These are phyloP conservation scores for Mycocentrospora acerina DNA, from an alignment of 2,329 filamentous ascomycete genomes.

Conservation along the genomic window DNA sequence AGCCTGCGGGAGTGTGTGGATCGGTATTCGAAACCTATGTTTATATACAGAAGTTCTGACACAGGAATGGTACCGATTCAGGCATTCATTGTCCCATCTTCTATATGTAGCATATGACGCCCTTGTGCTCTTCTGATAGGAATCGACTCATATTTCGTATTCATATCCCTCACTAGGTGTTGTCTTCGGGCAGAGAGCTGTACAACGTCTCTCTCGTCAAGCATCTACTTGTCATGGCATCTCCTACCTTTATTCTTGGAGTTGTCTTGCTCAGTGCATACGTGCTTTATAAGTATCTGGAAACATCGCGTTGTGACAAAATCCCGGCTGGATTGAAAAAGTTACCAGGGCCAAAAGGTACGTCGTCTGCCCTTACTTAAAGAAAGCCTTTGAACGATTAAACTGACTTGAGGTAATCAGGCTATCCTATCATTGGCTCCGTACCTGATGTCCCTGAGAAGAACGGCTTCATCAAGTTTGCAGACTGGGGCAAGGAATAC, in stretches of 20 bases:
- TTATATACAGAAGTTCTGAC: slow-evolving; percentile 9
- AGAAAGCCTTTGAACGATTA: not conserved
- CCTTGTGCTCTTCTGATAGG: slow-evolving; percentile 9
- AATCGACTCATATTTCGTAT: slow-evolving; percentile 10
- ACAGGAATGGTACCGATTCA: slow-evolving; percentile 15
- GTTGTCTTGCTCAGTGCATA: slow-evolving; percentile 25
- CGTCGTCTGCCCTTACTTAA: slow-evolving; percentile 4
- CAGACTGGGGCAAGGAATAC: slow-evolving; percentile 48
- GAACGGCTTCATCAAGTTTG: slow-evolving; percentile 48
- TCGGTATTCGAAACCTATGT: slow-evolving; percentile 27
- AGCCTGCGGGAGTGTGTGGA: slow-evolving; percentile 17
- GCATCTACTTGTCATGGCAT: slow-evolving; percentile 30
- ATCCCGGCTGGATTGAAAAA: slow-evolving; percentile 39
- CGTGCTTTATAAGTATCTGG: slow-evolving; percentile 32
- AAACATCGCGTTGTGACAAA: slow-evolving; percentile 26
- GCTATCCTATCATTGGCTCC: slow-evolving; percentile 46
- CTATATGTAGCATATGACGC: slow-evolving; percentile 33
- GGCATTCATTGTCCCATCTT: slow-evolving; percentile 18
- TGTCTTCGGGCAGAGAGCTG: slow-evolving; percentile 5
- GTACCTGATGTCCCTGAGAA: slow-evolving; percentile 48
- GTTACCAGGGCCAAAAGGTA: slow-evolving; percentile 46
- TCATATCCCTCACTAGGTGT: slow-evolving; percentile 8
- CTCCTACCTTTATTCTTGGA: slow-evolving; percentile 30
- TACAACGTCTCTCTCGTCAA: not conserved
- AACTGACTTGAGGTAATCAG: slow-evolving; percentile 27